These are phyloP conservation scores for Peribolospora baueri DNA, from an alignment of 768 basidiomycete genomes.

Conservation along the genomic window DNA sequence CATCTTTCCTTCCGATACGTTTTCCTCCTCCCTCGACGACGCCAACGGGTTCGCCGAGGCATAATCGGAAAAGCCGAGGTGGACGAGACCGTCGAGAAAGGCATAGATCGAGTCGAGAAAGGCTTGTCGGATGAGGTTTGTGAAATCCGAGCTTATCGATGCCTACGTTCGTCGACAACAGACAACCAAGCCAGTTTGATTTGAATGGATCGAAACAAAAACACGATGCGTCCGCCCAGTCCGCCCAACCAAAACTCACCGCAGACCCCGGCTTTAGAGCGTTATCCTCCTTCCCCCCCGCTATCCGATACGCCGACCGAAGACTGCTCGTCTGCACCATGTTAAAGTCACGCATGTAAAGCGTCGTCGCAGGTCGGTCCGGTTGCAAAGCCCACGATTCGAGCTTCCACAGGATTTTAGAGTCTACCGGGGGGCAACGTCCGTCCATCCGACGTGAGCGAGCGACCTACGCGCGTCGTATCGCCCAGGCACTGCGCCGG, in stretches of 20 bases:
- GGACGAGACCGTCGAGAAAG: slow-evolving; percentile 62
- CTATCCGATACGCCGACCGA: no score
- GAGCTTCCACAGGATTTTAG: slow-evolving; percentile 52
- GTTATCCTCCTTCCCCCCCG: no score
- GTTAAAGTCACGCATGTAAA: slow-evolving; percentile 21
- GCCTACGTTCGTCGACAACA: no score
- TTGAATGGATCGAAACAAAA: no score
- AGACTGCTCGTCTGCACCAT: no score
- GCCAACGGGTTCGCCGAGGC: not conserved
- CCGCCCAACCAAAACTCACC: no score
- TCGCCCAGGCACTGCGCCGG: not conserved
- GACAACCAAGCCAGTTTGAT: no score
- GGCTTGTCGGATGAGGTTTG: slow-evolving; percentile 50
- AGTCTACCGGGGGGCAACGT: slow-evolving; percentile 29
- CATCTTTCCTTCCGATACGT: slow-evolving; percentile 11
- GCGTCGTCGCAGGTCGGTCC: slow-evolving; percentile 38
- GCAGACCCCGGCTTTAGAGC: no score
- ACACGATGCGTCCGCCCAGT: no score
- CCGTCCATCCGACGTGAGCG: no score
- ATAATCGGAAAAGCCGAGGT: slow-evolving; percentile 34
- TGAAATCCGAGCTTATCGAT: slow-evolving; percentile 26
- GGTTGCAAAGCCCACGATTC: slow-evolving; percentile 61
- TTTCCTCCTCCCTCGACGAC: slow-evolving; percentile 2
- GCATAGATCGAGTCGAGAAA: slow-evolving; percentile 68
- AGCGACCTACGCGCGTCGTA: no score